A percentile compares a stretch with the other conserved stretches of the same genome.
Conservation (phyloP, 164 flowering plant species). For the Sextonia rubra region DNA sequence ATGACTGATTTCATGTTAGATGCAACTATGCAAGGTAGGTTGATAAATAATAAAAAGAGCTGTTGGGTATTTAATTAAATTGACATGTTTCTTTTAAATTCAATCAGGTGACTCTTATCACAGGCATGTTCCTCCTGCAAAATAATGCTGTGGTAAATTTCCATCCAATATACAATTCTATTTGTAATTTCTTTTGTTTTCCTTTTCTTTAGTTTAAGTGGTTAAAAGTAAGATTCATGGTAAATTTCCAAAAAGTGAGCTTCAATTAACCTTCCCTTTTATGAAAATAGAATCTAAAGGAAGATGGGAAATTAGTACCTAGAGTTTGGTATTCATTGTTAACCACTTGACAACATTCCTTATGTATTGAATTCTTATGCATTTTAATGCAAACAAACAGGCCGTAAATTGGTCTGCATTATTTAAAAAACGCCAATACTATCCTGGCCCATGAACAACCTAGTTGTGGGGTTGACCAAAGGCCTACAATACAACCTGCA, state of each 20-base stretch:
- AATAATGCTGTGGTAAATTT: conserved; percentile 58
- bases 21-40: not conserved
- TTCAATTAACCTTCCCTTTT: not conserved
- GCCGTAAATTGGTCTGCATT: too few relatives aligned
- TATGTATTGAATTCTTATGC: too few relatives aligned
- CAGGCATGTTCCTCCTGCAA: conserved; percentile 57
- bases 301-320: too few relatives aligned
- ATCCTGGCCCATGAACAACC: too few relatives aligned
- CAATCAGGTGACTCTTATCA: conserved; percentile 38
- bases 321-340: too few relatives aligned
- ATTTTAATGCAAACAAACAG: too few relatives aligned
- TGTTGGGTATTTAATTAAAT: not conserved
- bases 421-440: too few relatives aligned
- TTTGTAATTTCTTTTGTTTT: not conserved
- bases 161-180: not conserved
- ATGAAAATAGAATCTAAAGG: too few relatives aligned
- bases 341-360: too few relatives aligned
- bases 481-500: not conserved
- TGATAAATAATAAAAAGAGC: not conserved
- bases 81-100: not conserved
- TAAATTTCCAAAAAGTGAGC: not conserved
- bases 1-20: not conserved
- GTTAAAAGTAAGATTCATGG: not conserved
- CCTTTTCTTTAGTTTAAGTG: not conserved
- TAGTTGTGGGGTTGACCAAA: not conserved